Evolutionary conservation across 768 basidiomycete genomes (phyloP), one percentile per base, ranked within the genome.

Genomic region (Butyriboletus loyo): DNA sequence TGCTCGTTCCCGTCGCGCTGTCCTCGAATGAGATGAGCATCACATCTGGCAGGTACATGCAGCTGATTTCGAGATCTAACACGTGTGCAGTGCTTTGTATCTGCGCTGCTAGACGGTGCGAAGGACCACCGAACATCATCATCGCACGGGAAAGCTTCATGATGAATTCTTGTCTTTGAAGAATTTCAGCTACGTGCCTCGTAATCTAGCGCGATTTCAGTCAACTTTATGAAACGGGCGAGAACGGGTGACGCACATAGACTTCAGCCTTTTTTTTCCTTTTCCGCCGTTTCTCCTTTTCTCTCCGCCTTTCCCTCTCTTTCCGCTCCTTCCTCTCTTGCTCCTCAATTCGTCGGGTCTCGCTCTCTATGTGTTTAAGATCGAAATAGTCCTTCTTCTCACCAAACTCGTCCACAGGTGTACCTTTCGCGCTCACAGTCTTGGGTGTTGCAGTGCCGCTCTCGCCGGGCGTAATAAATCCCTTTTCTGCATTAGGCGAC

Each of bases 101-200:
- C 65, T 93, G 90, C 2, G 88, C 79, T 61, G 86, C 89, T 19
- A 94, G 77, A 37, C 91, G 86, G 66, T 95, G 89, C 13, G 86
- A 81, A 19, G 90, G 89, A 2, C 85, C 86, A 10, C 90, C 91
- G 58, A 89, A 92, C 81, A 88, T 89, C 89, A 93, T 94, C 78
- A 94, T 84, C 10, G 89, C 84, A 46, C 89, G 81, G 7, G 86
- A 81, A 27, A 93, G 80, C 74, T 92, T 92, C 68, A 92, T 72
- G 45, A 94, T 78, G 71, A 94, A 94, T 51, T 87, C 86, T 64
- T 95, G 89, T 31, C 92, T 77, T 58, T 83, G 82, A 28, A 91
- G 78, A 52, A 92, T 86, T 52, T 86, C 85, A 2, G 90, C 90
- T 27, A 92, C 86, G 58, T 93, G 89, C 48, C 84, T 84, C 22